These are phyloP conservation scores for Dictyostelium intermedium DNA, from an alignment of 78 protist species.

Conservation along the genomic window DNA sequence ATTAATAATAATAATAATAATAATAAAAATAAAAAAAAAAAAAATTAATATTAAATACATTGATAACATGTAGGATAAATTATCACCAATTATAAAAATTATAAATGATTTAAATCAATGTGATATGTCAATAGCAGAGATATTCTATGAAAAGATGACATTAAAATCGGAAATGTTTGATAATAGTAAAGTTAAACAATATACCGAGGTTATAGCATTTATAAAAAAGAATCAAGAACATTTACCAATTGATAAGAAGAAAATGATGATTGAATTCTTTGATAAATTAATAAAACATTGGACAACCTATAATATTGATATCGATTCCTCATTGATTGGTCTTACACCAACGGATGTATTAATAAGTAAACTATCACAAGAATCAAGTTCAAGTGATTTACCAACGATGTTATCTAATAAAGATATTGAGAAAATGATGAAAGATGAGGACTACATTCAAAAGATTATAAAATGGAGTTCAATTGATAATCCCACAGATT, in stretches of 20 bases:
- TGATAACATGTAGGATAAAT: not conserved
- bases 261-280: not conserved
- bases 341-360: constrained; percentile 26
- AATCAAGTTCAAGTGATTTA: not conserved
- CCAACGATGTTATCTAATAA: not conserved
- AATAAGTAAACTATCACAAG: constrained; percentile 16
- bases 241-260: constrained; percentile 16
- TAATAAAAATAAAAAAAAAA: too few relatives aligned
- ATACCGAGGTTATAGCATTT: not conserved
- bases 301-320: constrained; percentile 18
- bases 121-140: constrained; percentile 41
- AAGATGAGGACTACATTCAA: not conserved
- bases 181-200: constrained; percentile 15
- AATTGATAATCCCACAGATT: constrained; percentile 2
- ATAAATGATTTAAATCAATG: not conserved
- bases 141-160: constrained; percentile 68
- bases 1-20: not conserved
- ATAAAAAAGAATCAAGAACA: constrained; percentile 8
- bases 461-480: constrained; percentile 70
- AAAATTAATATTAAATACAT: not conserved
- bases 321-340: constrained; percentile 29
- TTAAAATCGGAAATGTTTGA: not conserved
- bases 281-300: constrained; percentile 6
- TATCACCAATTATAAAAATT: not conserved
- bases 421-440: not conserved